Conservation (phyloP, 257 asterid species). For the Solanum peruvianum region DNA sequence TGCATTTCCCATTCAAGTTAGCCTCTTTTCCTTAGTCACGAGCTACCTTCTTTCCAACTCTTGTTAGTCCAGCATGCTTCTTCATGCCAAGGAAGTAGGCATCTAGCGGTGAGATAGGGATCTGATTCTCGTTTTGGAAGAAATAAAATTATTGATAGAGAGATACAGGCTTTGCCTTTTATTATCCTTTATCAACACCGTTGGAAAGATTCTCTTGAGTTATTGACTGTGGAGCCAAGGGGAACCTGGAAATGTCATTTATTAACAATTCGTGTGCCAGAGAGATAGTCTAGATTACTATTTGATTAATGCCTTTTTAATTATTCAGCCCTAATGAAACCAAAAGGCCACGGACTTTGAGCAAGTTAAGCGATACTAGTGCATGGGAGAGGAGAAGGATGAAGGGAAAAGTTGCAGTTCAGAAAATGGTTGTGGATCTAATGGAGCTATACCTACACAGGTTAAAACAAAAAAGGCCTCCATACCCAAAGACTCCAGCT, state of each 20-base stretch:
- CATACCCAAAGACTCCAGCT: conserved; percentile 55
- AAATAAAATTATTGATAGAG: not conserved
- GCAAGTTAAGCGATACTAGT: conserved; percentile 76
- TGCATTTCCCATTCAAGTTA: not conserved
- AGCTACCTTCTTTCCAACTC: not conserved
- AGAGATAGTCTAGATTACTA: not conserved
- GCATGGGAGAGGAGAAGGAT: conserved; percentile 94
- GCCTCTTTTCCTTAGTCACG: not conserved
- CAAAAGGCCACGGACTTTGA: conserved; percentile 63
- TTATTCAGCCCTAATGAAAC: conserved; percentile 71
- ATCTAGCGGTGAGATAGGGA: no score
- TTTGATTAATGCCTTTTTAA: conserved; percentile 2
- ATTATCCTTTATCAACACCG: not conserved
- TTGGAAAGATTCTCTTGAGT: not conserved
- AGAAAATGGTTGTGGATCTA: conserved; percentile 93
- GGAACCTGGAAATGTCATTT: not conserved
- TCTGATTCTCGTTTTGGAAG: not conserved
- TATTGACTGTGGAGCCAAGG: not conserved
- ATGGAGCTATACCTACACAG: conserved; percentile 95
- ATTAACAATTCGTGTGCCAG: not conserved
- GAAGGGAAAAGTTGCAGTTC: conserved; percentile 97
- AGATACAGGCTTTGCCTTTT: not conserved
- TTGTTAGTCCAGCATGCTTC: no score
- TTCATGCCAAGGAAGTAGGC: no score
- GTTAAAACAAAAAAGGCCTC: conserved; percentile 83